Conservation (phyloP, 495 filamentous ascomycete species). For the Talaromyces thailandensis region DNA sequence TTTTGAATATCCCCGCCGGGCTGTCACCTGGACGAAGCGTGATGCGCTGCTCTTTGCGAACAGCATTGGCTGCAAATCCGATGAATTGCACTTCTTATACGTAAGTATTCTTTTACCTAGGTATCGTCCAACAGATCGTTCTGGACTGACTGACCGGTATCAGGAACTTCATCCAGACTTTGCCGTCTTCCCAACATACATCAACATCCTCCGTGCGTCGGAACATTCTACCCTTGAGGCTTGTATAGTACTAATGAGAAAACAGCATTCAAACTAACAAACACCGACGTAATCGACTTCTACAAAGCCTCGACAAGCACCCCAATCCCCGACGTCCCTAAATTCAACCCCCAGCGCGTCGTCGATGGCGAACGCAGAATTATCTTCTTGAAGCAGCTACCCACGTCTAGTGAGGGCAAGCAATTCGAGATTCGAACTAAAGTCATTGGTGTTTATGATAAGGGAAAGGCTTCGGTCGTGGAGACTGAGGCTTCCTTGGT, state of each 20-base stretch:
- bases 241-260: neutral
- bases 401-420: conserved; percentile 58
- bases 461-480: conserved; percentile 74
- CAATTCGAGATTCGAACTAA: conserved; percentile 71
- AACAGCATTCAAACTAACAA: conserved; percentile 69
- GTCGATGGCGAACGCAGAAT: conserved; percentile 84
- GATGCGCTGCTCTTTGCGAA: conserved; percentile 82
- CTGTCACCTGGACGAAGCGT: conserved; percentile 77
- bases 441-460: conserved; percentile 84
- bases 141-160: neutral
- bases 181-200: conserved; percentile 78
- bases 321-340: conserved; percentile 67
- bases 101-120: conserved; percentile 42
- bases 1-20: conserved; percentile 62
- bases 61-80: conserved; percentile 72
- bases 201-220: conserved; percentile 64
- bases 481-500: conserved; percentile 74
- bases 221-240: neutral
- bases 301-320: conserved; percentile 52
- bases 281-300: conserved; percentile 78
- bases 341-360: conserved; percentile 62
- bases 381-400: conserved; percentile 68
- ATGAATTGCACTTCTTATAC: conserved; percentile 87
- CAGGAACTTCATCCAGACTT: conserved; percentile 80
- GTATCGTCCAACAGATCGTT: neutral